Conservation (phyloP, 1,284 basidiomycete genomes). For the Fomitopsis pinicola region DNA sequence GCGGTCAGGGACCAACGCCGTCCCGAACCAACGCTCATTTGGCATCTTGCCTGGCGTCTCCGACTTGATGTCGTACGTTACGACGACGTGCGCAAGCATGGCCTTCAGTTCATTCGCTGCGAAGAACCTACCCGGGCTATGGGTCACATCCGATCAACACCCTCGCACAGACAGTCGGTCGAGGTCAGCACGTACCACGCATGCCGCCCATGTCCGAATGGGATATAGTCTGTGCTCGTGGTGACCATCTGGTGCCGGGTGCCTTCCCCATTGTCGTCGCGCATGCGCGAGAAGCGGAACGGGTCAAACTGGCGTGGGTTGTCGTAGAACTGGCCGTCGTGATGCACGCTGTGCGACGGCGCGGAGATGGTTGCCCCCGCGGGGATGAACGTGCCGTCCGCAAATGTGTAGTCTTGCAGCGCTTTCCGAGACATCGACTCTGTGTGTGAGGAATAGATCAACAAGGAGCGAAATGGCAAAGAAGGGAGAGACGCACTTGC, state of each 20-base stretch:
- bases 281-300: conserved; percentile 11
- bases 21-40: conserved; percentile 8
- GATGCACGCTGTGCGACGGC: conserved; percentile 14
- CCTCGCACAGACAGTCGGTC: neutral
- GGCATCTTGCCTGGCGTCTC: conserved; percentile 15
- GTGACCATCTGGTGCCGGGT: conserved; percentile 21
- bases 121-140: conserved; percentile 19
- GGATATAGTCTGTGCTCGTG: conserved; percentile 18
- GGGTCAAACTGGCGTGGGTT: conserved; percentile 8
- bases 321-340: conserved; percentile 12
- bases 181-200: conserved; percentile 19
- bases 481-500: conserved; percentile 6
- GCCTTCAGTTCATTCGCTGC: conserved; percentile 17
- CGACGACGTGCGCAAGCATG: conserved; percentile 15
- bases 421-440: conserved; percentile 32
- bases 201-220: conserved; percentile 26
- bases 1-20: conserved; percentile 10
- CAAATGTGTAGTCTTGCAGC: conserved; percentile 34
- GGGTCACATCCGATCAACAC: no score
- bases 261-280: conserved; percentile 17
- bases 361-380: conserved; percentile 32
- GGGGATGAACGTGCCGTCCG: conserved; percentile 39
- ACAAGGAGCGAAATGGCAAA: neutral
- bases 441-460: conserved; percentile 7
- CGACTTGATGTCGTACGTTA: conserved; percentile 18